Evolutionary conservation across 352 stramenopile species (phyloP).

Genomic region (Plasmopara halstedii): DNA sequence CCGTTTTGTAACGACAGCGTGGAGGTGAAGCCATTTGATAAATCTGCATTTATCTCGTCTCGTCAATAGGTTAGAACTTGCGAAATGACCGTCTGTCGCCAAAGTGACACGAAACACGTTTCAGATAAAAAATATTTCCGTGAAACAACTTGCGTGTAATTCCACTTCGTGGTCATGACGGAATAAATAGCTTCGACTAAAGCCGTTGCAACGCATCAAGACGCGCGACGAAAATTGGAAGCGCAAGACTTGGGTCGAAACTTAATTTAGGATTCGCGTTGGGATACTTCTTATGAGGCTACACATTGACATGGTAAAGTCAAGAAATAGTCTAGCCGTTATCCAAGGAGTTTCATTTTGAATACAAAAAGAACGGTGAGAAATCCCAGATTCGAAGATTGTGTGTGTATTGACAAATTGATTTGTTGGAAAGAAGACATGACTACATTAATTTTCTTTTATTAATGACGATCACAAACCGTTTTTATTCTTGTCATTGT

Average conservation of each 20-base stretch:
- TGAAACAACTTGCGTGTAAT: conserved; percentile 7
- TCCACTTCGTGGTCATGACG: conserved; percentile 2
- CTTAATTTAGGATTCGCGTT: conserved; percentile 14
- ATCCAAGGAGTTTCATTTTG: too few relatives aligned
- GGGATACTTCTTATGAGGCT: too few relatives aligned
- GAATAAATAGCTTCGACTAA: conserved; percentile 21
- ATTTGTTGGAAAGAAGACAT: too few relatives aligned
- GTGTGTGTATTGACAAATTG: too few relatives aligned
- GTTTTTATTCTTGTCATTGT: too few relatives aligned
- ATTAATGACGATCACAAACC: too few relatives aligned
- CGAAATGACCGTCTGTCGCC: conserved; percentile 6
- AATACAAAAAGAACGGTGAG: too few relatives aligned
- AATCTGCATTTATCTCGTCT: neutral
- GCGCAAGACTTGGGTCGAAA: too few relatives aligned
- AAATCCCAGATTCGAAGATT: too few relatives aligned
- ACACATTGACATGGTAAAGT: too few relatives aligned
- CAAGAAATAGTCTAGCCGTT: too few relatives aligned
- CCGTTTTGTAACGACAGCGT: conserved; percentile 78
- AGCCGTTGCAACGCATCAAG: conserved; percentile 12
- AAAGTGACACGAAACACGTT: neutral
- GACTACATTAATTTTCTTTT: too few relatives aligned
- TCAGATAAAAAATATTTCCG: neutral
- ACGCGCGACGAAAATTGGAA: conserved; percentile 2
- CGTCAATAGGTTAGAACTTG: conserved; percentile 12
- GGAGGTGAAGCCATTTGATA: neutral